Evolutionary conservation across 2,329 filamentous ascomycete species (phyloP).

Genomic region (Xylaria sp.): DNA sequence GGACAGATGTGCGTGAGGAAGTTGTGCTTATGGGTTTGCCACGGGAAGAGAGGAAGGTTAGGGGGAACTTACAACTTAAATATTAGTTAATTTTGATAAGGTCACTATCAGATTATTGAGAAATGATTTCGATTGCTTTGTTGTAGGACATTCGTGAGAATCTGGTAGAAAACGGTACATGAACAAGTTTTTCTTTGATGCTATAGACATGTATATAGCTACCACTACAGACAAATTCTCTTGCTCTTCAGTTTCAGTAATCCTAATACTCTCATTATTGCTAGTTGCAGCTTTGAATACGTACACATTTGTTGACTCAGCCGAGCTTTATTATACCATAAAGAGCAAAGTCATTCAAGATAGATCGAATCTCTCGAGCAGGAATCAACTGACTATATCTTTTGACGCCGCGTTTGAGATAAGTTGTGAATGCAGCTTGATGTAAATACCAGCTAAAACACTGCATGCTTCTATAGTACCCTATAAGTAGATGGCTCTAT

Average conservation of each 20-base stretch:
- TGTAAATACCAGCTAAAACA: not conserved
- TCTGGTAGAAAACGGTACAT: not conserved
- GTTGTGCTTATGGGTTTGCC: too few relatives aligned
- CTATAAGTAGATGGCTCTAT: not conserved
- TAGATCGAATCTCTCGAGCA: too few relatives aligned
- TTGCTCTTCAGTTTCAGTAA: not conserved
- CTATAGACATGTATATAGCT: not conserved
- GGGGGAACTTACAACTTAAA: too few relatives aligned
- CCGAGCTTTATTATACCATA: not conserved
- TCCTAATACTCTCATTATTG: not conserved
- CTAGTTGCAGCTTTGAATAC: not conserved
- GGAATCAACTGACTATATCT: not conserved
- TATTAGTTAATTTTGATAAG: too few relatives aligned
- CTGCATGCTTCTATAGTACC: not conserved
- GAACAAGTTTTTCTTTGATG: not conserved
- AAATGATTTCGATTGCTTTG: too few relatives aligned
- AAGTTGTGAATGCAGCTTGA: not conserved
- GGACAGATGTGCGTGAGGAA: too few relatives aligned
- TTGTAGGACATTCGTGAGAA: not conserved
- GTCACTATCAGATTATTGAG: too few relatives aligned
- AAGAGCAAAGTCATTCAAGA: not conserved
- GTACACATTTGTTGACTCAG: not conserved
- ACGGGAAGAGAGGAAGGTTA: too few relatives aligned
- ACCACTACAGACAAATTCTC: not conserved
- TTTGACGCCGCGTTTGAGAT: not conserved